These are phyloP conservation scores for Rhizophagus clarus DNA, from an alignment of 192 early-diverging fungal species.

Conservation along the genomic window DNA sequence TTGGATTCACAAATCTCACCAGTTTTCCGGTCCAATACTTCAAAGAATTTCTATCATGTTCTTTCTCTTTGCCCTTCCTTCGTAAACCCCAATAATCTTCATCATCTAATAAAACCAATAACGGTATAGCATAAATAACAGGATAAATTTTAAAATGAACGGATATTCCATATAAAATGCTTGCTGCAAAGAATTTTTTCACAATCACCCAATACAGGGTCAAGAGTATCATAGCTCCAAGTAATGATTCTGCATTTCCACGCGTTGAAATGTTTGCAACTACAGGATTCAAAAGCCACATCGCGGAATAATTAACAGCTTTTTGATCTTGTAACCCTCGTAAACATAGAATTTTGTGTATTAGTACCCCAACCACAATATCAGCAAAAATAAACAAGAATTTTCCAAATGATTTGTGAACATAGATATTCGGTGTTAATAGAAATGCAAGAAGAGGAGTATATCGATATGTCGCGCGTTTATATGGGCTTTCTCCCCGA, in stretches of 20 bases:
- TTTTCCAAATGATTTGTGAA: slow-evolving; percentile 85
- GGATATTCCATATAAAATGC: slow-evolving; percentile 79
- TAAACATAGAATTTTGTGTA: slow-evolving; percentile 55
- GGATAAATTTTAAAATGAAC: slow-evolving; percentile 99
- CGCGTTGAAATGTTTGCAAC: slow-evolving; percentile 96
- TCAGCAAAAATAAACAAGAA: slow-evolving; percentile 86
- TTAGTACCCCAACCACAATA: slow-evolving; percentile 72
- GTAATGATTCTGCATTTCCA: slow-evolving; percentile 88
- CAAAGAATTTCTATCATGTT: background rate
- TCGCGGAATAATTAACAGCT: slow-evolving; percentile 56
- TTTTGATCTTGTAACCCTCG: slow-evolving; percentile 56
- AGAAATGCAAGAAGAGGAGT: slow-evolving; percentile 92
- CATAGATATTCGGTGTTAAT: slow-evolving; percentile 80
- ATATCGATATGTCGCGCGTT: slow-evolving; percentile 94
- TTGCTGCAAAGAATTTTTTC: slow-evolving; percentile 53
- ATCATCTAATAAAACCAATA: slow-evolving; percentile 72
- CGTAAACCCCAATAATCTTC: slow-evolving; percentile 33
- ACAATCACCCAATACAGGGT: slow-evolving; percentile 72
- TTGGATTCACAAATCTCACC: slow-evolving; percentile 53
- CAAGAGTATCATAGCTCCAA: slow-evolving; percentile 77
- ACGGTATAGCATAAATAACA: slow-evolving; percentile 86
- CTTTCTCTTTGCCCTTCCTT: slow-evolving; percentile 33
- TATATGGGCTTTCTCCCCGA: slow-evolving; percentile 77
- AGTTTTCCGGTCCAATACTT: slow-evolving; percentile 20
- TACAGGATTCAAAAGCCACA: slow-evolving; percentile 95